These are phyloP conservation scores for Dacryopinax primogenitus DNA, from an alignment of 768 basidiomycete species.

Conservation along the genomic window DNA sequence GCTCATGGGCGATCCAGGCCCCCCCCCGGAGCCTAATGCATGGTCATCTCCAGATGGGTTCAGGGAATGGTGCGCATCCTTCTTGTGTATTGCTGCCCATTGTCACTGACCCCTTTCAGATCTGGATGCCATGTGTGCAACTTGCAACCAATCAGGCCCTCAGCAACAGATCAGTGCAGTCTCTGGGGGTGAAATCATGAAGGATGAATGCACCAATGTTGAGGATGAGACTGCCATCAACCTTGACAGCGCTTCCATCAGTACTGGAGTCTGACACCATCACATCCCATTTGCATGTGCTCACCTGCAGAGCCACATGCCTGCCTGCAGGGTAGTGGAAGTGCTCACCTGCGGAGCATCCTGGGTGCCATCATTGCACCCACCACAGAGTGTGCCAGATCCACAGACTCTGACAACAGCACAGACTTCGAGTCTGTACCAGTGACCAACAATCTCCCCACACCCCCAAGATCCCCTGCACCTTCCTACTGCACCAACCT, in stretches of 20 bases:
- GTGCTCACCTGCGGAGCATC: neutral
- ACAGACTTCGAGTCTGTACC: neutral
- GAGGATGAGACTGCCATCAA: neutral
- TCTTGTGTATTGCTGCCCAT: neutral
- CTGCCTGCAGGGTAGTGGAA: neutral
- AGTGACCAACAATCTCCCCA: neutral
- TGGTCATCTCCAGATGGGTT: neutral
- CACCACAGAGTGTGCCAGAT: neutral
- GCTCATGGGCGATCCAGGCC: too few species aligned
- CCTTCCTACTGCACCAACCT: neutral
- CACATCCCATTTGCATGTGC: neutral
- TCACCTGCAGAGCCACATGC: neutral
- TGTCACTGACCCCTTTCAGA: neutral
- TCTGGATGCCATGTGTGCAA: neutral
- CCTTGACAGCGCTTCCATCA: neutral
- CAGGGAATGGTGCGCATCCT: neutral
- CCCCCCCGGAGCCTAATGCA: neutral
- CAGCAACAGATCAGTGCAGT: neutral
- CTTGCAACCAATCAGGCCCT: neutral
- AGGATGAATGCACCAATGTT: neutral
- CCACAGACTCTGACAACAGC: neutral
- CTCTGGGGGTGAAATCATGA: neutral
- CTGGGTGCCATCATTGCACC: neutral
- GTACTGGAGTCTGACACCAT: neutral
- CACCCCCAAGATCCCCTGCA: neutral